Percentiles rank a stretch among this genome's conserved stretches.
Conservation (phyloP, 176 grass and related monocot species). For the Tillandsia fasciculata region DNA sequence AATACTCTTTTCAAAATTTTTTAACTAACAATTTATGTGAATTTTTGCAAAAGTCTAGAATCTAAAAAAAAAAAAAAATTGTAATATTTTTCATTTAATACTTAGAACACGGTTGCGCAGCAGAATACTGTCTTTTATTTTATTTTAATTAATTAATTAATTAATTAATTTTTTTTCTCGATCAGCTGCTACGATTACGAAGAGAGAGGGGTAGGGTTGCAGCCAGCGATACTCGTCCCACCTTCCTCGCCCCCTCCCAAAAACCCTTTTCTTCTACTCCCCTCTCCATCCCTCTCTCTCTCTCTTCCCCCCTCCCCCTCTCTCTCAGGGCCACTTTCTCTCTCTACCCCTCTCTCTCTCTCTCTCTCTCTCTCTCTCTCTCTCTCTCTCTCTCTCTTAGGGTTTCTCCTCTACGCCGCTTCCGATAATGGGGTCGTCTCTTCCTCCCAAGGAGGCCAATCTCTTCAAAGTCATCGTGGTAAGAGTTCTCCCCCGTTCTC, state of each 20-base stretch:
- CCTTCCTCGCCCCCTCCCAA: slow-evolving; percentile 27
- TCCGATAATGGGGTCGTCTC: slow-evolving; percentile 77
- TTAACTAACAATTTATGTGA: too few species aligned
- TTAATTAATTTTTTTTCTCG: neutral
- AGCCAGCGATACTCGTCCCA: slow-evolving; percentile 26
- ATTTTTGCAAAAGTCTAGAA: too few species aligned
- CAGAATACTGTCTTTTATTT: too few species aligned
- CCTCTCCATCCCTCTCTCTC: neutral
- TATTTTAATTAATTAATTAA: neutral
- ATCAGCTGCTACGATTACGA: slow-evolving; percentile 13
- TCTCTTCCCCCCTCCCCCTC: neutral
- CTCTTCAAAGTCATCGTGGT: slow-evolving; percentile 99
- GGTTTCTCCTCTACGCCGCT: slow-evolving; percentile 19
- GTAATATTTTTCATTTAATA: too few species aligned
- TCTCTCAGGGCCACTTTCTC: slow-evolving; percentile 3
- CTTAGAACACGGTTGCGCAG: too few species aligned
- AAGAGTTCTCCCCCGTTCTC: slow-evolving; percentile 27
- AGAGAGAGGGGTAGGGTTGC: slow-evolving; percentile 29
- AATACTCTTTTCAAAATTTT: too few species aligned
- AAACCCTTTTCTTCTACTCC: slow-evolving; percentile 25
- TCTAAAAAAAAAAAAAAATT: too few species aligned
- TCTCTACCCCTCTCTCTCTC: slow-evolving; percentile 18
- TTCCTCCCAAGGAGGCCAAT: slow-evolving; percentile 93
- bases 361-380: slow-evolving; percentile 18
- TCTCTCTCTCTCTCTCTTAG: neutral